These are phyloP conservation scores for Fusarium annulatum DNA, from an alignment of 2,329 filamentous ascomycete species.

Conservation along the genomic window DNA sequence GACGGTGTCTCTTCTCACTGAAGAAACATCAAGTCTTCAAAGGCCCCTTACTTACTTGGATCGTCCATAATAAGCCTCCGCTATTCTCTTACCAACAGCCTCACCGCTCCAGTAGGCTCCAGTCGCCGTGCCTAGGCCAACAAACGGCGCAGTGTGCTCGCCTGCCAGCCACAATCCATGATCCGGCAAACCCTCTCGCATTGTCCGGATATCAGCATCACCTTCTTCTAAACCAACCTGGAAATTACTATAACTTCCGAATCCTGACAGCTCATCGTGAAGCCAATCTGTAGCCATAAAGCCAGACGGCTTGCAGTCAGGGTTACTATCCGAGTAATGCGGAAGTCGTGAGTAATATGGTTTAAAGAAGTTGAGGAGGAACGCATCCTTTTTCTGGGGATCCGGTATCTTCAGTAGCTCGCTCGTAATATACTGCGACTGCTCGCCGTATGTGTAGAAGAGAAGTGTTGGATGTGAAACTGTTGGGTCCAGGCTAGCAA, in stretches of 20 bases:
- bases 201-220: slow-evolving; percentile 75
- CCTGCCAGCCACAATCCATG: slow-evolving; percentile 86
- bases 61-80: slow-evolving; percentile 65
- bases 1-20: not conserved
- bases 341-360: slow-evolving; percentile 84
- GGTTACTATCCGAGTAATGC: slow-evolving; percentile 65
- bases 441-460: slow-evolving; percentile 80
- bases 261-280: slow-evolving; percentile 80
- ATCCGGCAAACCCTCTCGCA: slow-evolving; percentile 72
- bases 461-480: slow-evolving; percentile 82
- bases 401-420: slow-evolving; percentile 55
- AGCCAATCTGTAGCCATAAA: slow-evolving; percentile 82
- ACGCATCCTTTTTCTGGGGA: slow-evolving; percentile 60
- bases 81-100: slow-evolving; percentile 74
- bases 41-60: slow-evolving; percentile 33
- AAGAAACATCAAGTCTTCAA: not conserved
- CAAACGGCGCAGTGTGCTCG: slow-evolving; percentile 91
- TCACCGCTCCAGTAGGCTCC: slow-evolving; percentile 95
- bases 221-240: slow-evolving; percentile 77
- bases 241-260: slow-evolving; percentile 88
- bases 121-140: slow-evolving; percentile 87
- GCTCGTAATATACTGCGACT: slow-evolving; percentile 65
- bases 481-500: slow-evolving; percentile 70
- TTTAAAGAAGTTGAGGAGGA: slow-evolving; percentile 74
- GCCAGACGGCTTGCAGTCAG: slow-evolving; percentile 70